A percentile compares a stretch with the other conserved stretches of the same genome.
Conservation (phyloP, 1,284 basidiomycete genomes). For the Cryptococcus sp. region DNA sequence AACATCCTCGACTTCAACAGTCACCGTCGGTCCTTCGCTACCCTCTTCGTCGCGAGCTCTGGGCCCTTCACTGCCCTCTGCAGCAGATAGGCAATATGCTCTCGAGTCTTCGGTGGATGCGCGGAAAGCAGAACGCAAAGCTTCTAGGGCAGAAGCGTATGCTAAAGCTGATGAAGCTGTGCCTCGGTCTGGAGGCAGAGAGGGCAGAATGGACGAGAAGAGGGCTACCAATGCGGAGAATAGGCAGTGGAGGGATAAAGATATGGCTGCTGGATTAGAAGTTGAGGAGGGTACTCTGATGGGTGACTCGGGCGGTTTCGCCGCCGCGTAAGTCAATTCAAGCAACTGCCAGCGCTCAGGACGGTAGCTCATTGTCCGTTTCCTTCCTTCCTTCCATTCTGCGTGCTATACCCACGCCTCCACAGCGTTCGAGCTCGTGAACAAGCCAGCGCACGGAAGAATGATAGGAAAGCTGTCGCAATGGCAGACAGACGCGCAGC, state of each 20-base stretch:
- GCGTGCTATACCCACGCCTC: not conserved
- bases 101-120: slow-evolving; percentile 34
- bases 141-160: slow-evolving; percentile 21
- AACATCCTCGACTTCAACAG: not conserved
- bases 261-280: slow-evolving; percentile 44
- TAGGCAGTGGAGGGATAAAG: slow-evolving; percentile 46
- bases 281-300: slow-evolving; percentile 49
- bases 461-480: slow-evolving; percentile 34
- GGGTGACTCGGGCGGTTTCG: slow-evolving; percentile 45
- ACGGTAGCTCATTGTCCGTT: not conserved
- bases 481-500: slow-evolving; percentile 38
- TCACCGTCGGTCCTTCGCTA: slow-evolving; percentile 11
- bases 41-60: slow-evolving; percentile 7
- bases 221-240: slow-evolving; percentile 48
- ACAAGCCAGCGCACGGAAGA: slow-evolving; percentile 36
- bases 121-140: slow-evolving; percentile 30
- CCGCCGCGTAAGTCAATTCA: slow-evolving; percentile 47
- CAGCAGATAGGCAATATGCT: slow-evolving; percentile 46
- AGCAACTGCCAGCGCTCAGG: not conserved
- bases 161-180: slow-evolving; percentile 46
- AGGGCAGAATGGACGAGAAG: slow-evolving; percentile 50
- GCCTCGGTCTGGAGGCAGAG: slow-evolving; percentile 41
- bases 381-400: not conserved
- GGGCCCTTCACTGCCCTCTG: slow-evolving; percentile 32
- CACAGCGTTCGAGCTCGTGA: slow-evolving; percentile 42